phyloP scores from a whole-genome alignment of 192 early-diverging fungal genomes.

The Rhizoclosmatium globosum region DNA sequence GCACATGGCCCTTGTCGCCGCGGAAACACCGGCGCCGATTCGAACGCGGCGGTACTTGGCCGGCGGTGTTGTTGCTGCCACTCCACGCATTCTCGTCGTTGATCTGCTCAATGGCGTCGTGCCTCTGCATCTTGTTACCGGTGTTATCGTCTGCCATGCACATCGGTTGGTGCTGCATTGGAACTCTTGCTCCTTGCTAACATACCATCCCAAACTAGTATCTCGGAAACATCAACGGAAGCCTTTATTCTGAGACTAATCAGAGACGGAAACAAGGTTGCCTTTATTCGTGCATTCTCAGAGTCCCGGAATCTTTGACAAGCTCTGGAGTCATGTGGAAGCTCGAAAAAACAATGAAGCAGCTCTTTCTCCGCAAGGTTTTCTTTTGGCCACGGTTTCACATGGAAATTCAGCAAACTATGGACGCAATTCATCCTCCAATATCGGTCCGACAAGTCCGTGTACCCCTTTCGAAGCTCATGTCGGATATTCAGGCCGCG shows the following conservation, averaged over 20 bases:
- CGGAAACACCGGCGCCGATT: conserved; percentile 60
- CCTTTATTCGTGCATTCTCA: conserved; percentile 95
- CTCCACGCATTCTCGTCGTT: conserved; percentile 87
- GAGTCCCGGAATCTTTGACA: conserved; percentile 85
- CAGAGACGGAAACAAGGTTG: conserved; percentile 77
- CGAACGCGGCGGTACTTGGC: conserved; percentile 14
- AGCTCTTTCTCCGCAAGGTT: conserved; percentile 80
- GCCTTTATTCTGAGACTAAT: conserved; percentile 90
- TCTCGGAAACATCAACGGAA: conserved; percentile 83
- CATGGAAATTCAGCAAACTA: conserved; percentile 60
- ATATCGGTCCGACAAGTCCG: conserved; percentile 28
- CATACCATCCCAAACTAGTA: conserved; percentile 46
- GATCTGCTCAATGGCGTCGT: conserved; percentile 85
- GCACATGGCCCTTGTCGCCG: conserved; percentile 40
- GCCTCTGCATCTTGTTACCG: conserved; percentile 78
- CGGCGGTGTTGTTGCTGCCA: conserved; percentile 87
- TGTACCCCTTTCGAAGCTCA: conserved; percentile 79
- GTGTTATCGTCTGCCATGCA: conserved; percentile 87
- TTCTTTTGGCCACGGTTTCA: conserved; percentile 93
- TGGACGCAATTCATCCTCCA: conserved; percentile 49
- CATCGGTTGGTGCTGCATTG: conserved; percentile 63
- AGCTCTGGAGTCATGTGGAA: conserved; percentile 77
- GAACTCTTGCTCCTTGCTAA: not conserved
- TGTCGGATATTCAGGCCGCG: conserved; percentile 84
- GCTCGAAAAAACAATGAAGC: conserved; percentile 84